These are phyloP conservation scores for Raffaelea albimanens DNA, from an alignment of 2,329 filamentous ascomycete species.

Conservation along the genomic window DNA sequence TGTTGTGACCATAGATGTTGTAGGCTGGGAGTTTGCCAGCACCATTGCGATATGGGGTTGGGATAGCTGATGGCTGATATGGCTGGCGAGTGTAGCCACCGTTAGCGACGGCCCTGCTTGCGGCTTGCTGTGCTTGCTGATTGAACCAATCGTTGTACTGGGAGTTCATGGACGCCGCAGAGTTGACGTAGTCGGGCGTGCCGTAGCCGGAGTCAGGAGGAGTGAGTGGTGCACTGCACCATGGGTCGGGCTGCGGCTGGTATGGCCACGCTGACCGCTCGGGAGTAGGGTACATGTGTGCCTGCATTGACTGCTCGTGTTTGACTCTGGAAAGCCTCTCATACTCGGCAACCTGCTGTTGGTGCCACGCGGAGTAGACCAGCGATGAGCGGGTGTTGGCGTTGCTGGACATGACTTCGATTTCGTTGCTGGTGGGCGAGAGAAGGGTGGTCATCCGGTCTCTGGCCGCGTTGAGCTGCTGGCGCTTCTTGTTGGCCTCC, in stretches of 20 bases:
- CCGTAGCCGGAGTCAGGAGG: conserved; percentile 54
- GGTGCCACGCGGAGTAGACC: conserved; percentile 36
- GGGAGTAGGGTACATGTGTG: too few species aligned
- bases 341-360: conserved; percentile 46
- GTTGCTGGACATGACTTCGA: conserved; percentile 25
- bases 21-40: conserved; percentile 27
- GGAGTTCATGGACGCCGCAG: conserved; percentile 42
- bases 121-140: conserved; percentile 29
- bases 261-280: conserved; percentile 33
- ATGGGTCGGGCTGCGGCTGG: conserved; percentile 23
- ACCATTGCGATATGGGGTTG: conserved; percentile 33
- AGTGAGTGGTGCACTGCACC: conserved; percentile 38
- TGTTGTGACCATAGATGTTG: conserved; percentile 35
- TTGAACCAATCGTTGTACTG: conserved; percentile 51
- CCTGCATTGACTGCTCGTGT: conserved; percentile 19
- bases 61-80: conserved; percentile 6
- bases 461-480: conserved; percentile 35
- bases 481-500: conserved; percentile 45
- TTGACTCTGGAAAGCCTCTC: conserved; percentile 35
- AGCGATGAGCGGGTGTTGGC: conserved; percentile 25
- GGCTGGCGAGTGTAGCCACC: conserved; percentile 18
- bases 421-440: conserved; percentile 39
- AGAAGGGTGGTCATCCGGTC: conserved; percentile 40
- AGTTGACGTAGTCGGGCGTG: conserved; percentile 49
- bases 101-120: conserved; percentile 26